Base-by-base conservation (phyloP, 176 grass and related monocot genomes). In the Oropetium thomaeum region DNA sequence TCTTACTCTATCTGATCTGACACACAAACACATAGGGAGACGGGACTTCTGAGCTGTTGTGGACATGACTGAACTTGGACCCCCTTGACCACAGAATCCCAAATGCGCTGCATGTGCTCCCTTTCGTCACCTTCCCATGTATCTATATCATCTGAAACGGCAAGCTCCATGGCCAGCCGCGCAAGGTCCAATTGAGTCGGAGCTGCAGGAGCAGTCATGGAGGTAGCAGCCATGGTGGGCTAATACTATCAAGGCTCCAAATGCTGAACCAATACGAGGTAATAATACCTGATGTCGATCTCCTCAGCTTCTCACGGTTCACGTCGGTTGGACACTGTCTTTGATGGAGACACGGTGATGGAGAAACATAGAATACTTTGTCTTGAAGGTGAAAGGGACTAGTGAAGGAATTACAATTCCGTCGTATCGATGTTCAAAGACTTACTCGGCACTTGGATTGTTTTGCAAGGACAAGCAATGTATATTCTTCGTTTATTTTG, bases 381-480 rank as follows among this genome's bases (percentile, higher is more conserved):
- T 20, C 66, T 59, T 66, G 39, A 66, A 71, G 79, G 59, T 40
- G 59, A 67, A 59, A 82, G 32, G 40, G 72, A 26, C 65, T 58
- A 82, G 58, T 43, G 53, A 30, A 58, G 66, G 67, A 61, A 51
- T 83, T 54, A 52, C 20, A 28, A n/a, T 83, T 54, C 33, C 74
- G 73, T 87, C 27, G 79, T 62, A 79, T 83, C 62, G 62, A 75
- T 83, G 80, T 35, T 79, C 22, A 41, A 42, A 74, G 42, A 54
- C 74, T 83, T 87, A 34, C 62, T 83, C 62, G 14, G 11, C 80
- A 87, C 80, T 87, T 43, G 52, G 79, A 69, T 79, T 83, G 29
- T 34, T 54, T 55, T 62, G 86, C 74, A 87, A 82, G 85, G 43
- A 62, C 22, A 87, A 83, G 75, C 34, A 25, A 88, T 62, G 62